Percentiles rank a stretch among this genome's conserved stretches.
phyloP scores from a whole-genome alignment of 2,329 filamentous ascomycete genomes.

The Aspergillus novofumigatus region DNA sequence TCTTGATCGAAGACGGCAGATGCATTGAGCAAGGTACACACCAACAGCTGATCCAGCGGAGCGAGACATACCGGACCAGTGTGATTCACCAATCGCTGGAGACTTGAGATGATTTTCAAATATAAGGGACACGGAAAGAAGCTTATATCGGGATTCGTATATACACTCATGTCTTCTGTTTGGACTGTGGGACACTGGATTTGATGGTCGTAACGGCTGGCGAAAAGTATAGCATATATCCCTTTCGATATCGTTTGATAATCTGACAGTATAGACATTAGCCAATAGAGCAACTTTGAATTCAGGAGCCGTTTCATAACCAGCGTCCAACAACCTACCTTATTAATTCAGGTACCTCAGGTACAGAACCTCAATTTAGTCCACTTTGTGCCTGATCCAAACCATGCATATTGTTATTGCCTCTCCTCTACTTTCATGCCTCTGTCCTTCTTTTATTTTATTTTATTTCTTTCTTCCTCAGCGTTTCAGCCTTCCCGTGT shows the following conservation, averaged over 20 bases:
- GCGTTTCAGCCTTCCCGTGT: too few relatives aligned
- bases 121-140: background rate
- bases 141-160: background rate
- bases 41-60: conserved; percentile 45
- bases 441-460: too few relatives aligned
- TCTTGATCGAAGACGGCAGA: conserved; percentile 50
- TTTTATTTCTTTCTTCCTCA: too few relatives aligned
- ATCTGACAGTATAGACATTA: background rate
- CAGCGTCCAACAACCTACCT: background rate
- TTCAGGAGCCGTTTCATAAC: background rate
- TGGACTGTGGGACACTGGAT: background rate
- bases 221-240: background rate
- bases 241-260: background rate
- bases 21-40: conserved; percentile 49
- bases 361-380: too few relatives aligned
- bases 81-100: conserved; percentile 47
- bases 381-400: too few relatives aligned
- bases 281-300: background rate
- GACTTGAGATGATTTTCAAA: conserved; percentile 11
- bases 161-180: background rate
- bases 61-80: conserved; percentile 48
- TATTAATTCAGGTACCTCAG: too few relatives aligned
- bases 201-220: background rate
- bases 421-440: too few relatives aligned
- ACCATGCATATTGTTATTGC: too few relatives aligned